phyloP scores from a whole-genome alignment of 495 filamentous ascomycete species.

The Halenospora varia region DNA sequence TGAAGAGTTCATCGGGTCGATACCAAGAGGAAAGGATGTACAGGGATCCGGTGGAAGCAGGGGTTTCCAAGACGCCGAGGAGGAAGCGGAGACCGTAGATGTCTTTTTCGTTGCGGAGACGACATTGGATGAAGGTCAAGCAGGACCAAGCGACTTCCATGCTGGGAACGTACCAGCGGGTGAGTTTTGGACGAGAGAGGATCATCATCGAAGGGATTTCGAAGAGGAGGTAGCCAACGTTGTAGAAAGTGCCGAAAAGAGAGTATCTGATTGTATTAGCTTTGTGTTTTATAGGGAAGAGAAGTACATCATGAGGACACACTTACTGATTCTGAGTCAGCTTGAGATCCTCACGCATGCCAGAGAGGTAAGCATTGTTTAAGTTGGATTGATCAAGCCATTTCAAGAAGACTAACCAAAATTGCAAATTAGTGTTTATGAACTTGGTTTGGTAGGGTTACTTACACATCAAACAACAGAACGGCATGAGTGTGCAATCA shows the following conservation, averaged over 20 bases:
- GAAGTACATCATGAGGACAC: background rate
- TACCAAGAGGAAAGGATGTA: conserved; percentile 66
- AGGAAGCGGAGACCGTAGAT: conserved; percentile 64
- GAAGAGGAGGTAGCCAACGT: conserved; percentile 41
- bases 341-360: conserved; percentile 58
- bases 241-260: conserved; percentile 31
- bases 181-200: conserved; percentile 33
- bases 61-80: conserved; percentile 55
- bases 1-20: conserved; percentile 56
- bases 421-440: conserved; percentile 6
- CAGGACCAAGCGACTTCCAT: conserved; percentile 57
- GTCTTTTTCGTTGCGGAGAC: conserved; percentile 37
- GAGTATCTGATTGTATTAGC: conserved; percentile 19
- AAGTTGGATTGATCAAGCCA: conserved; percentile 54
- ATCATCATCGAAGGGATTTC: conserved; percentile 44
- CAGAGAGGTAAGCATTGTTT: conserved; percentile 59
- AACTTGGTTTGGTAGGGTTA: conserved; percentile 5
- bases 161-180: conserved; percentile 43
- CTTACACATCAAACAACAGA: conserved; percentile 58
- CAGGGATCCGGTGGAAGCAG: conserved; percentile 58
- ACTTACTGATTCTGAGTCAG: conserved; percentile 50
- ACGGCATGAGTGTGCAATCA: conserved; percentile 59
- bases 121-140: conserved; percentile 47
- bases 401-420: conserved; percentile 34
- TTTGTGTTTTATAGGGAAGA: background rate